Percentiles rank a stretch among this genome's conserved stretches.
Evolutionary conservation across 768 basidiomycete genomes (phyloP).

Genomic region (Russula abietina): DNA sequence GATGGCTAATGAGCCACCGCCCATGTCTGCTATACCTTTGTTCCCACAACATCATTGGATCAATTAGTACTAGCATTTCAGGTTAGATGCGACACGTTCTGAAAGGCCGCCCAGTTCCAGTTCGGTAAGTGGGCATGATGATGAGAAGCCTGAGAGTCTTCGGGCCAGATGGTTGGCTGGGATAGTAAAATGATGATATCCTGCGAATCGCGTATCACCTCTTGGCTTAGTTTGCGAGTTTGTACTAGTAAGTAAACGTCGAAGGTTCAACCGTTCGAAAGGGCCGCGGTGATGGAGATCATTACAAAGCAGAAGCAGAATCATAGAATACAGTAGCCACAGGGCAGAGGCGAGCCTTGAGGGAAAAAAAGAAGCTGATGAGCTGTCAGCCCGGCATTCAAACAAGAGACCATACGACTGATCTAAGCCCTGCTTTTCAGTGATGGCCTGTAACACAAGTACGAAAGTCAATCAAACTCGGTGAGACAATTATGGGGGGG

Average conservation of each 20-base stretch:
- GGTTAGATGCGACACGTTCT: too few species aligned
- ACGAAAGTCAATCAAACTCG: background rate
- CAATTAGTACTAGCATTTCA: too few species aligned
- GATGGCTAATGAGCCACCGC: too few species aligned
- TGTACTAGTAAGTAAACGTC: background rate
- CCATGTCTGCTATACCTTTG: too few species aligned
- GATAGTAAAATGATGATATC: background rate
- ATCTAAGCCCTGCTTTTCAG: background rate
- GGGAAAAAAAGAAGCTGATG: background rate
- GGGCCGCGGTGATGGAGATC: background rate
- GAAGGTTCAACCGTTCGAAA: background rate
- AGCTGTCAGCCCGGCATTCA: background rate
- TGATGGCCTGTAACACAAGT: background rate
- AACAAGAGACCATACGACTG: background rate
- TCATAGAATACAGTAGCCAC: too few species aligned
- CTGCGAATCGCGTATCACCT: background rate
- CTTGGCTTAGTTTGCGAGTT: background rate
- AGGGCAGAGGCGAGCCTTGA: too few species aligned
- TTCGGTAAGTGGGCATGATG: background rate
- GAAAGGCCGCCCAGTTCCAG: background rate
- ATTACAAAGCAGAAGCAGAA: background rate
- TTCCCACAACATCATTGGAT: too few species aligned
- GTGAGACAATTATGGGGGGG: background rate
- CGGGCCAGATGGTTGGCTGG: background rate
- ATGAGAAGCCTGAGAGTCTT: background rate